Evolutionary conservation across 352 stramenopile species (phyloP).

Genomic region (Aphanomyces euteiches): DNA sequence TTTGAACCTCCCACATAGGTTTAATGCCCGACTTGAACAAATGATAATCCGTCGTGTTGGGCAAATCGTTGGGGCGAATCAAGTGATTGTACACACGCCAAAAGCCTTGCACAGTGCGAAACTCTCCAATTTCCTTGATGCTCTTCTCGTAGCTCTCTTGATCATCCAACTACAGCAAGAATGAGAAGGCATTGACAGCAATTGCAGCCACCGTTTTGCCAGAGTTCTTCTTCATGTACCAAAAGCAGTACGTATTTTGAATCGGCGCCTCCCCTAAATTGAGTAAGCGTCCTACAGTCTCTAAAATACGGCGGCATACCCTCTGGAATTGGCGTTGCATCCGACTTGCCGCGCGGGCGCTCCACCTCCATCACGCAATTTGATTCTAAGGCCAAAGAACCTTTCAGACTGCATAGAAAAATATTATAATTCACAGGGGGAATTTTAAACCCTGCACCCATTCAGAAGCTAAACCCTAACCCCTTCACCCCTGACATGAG

Average conservation of each 20-base stretch:
- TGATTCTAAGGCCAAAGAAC: background rate
- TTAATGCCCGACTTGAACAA: slow-evolving; percentile 93
- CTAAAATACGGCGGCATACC: background rate
- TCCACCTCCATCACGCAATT: slow-evolving; percentile 12
- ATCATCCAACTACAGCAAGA: slow-evolving; percentile 18
- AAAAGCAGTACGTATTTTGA: slow-evolving; percentile 88
- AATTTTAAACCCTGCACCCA: background rate
- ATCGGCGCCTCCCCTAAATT: slow-evolving; percentile 53
- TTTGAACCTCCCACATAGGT: slow-evolving; percentile 85
- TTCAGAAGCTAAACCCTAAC: background rate
- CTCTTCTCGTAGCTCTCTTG: slow-evolving; percentile 92
- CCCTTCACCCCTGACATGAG: background rate
- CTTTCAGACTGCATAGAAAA: slow-evolving; percentile 23
- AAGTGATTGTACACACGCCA: slow-evolving; percentile 93
- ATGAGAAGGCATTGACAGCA: background rate
- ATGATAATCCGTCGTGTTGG: slow-evolving; percentile 89
- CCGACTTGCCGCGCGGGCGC: background rate
- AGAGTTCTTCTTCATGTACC: slow-evolving; percentile 85
- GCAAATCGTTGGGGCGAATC: slow-evolving; percentile 85
- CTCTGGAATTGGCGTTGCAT: background rate
- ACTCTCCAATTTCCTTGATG: slow-evolving; percentile 90
- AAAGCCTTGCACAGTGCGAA: slow-evolving; percentile 91
- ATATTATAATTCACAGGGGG: slow-evolving; percentile 18
- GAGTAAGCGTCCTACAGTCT: background rate
- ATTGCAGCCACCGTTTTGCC: slow-evolving; percentile 55